Conservation (phyloP, 1,284 basidiomycete species). For the Apiotrichum gracile region DNA sequence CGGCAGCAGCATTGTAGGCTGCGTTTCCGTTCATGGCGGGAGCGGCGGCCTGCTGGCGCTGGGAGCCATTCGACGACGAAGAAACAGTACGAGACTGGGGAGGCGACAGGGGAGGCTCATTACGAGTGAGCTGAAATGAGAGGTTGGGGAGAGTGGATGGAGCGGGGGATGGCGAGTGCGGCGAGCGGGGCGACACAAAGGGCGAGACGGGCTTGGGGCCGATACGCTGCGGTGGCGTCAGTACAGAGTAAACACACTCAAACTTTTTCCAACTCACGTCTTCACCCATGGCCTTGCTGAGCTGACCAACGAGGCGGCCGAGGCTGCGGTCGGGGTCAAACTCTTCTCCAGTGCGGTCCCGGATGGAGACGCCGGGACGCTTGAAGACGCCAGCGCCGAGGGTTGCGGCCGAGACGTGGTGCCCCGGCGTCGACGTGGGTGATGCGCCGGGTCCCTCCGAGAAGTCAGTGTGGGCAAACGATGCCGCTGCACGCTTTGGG, state of each 20-base stretch:
- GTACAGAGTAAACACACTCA: not conserved
- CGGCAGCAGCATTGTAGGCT: too few relatives aligned
- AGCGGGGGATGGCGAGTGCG: slow-evolving; percentile 12
- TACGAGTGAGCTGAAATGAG: slow-evolving; percentile 36
- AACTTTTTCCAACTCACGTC: slow-evolving; percentile 20
- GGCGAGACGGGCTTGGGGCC: slow-evolving; percentile 12
- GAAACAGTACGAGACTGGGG: slow-evolving; percentile 26
- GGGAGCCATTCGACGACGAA: slow-evolving; percentile 2
- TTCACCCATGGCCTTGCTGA: slow-evolving; percentile 38
- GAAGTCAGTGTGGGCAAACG: slow-evolving; percentile 1
- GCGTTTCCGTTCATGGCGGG: not conserved
- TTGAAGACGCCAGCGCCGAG: slow-evolving; percentile 71
- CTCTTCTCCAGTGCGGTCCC: slow-evolving; percentile 61
- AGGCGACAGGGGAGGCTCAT: slow-evolving; percentile 35
- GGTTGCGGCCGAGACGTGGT: slow-evolving; percentile 78
- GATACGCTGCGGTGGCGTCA: slow-evolving; percentile 5
- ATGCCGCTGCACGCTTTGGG: not conserved
- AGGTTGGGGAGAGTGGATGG: slow-evolving; percentile 48
- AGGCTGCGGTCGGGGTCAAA: slow-evolving; percentile 80
- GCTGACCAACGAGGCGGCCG: slow-evolving; percentile 51
- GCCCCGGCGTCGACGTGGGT: slow-evolving; percentile 69
- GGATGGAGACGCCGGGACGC: slow-evolving; percentile 6
- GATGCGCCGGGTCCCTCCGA: slow-evolving; percentile 26
- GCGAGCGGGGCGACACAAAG: slow-evolving; percentile 3
- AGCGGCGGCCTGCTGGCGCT: not conserved